Base-by-base conservation (phyloP, 2,329 filamentous ascomycete genomes). In the Phaeomoniella chlamydospora region DNA sequence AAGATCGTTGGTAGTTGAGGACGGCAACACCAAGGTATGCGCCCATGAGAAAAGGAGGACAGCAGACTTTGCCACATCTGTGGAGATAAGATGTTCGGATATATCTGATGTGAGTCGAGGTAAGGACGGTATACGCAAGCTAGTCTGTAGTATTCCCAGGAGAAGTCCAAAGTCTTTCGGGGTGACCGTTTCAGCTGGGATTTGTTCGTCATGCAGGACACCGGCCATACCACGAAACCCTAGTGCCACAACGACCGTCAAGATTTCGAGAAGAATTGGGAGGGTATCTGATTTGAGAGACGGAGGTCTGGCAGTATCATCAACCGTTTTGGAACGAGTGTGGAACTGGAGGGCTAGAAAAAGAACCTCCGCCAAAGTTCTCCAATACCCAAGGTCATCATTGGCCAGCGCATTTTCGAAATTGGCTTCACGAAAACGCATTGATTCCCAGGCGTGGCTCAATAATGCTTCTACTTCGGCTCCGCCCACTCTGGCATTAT, bases 21-120 rank as follows among this genome's bases (percentile, higher is more conserved):
- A 72, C 22, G 39, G 33, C 11, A 80, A 70, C 1, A 80, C 72
- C 15, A 96, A 68, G 45, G 79, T 76, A 55, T 96, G 86, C 3
- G 88, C 75, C 90, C 90, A 98, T 0, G 86, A 94, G 58, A 88
- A 96, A 4, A 98, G 69, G 19, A 82, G 85, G 4, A 80, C 77
- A 1, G 86, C 87, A 41, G 86, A 81, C 48, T 88, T 81, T 32
- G 84, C 70, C 1, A 79, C 78, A 43, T 81, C 77, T 38, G 67
- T 68, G 41, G 71, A 67, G n/a, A 68, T 59, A 37, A 79, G 64
- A 51, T 86, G 77, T 33, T 74, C 72, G 1, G 84, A 67, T 26
- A 88, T 72, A 46, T 85, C 78, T 11, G 72, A 67, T 42, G 81
- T 75, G 34, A 76, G 73, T 44, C 81, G 71, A 37, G 81, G 74